phyloP scores from a whole-genome alignment of 2,329 filamentous ascomycete genomes.

The Stagonosporopsis vannaccii region DNA sequence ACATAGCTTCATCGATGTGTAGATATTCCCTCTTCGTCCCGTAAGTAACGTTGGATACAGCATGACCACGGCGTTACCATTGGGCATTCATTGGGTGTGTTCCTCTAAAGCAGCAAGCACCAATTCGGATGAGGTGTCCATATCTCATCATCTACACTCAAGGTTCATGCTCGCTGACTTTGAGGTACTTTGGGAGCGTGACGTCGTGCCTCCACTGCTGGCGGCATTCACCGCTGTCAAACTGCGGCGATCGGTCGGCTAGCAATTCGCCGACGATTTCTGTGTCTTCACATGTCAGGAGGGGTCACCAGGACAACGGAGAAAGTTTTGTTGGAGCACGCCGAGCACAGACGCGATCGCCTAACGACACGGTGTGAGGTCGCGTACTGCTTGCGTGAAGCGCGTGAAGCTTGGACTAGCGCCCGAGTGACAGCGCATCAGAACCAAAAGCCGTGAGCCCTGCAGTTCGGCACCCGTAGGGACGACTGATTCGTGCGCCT shows the following conservation, averaged over 20 bases:
- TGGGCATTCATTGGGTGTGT: slow-evolving; percentile 9
- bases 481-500: slow-evolving; percentile 14
- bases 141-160: slow-evolving; percentile 1
- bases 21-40: slow-evolving; percentile 11
- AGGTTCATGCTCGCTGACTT: slow-evolving; percentile 11
- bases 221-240: slow-evolving; percentile 16
- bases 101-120: slow-evolving; percentile 1
- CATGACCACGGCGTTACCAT: slow-evolving; percentile 13
- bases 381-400: slow-evolving; percentile 4
- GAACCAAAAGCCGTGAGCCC: slow-evolving; percentile 8
- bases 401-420: slow-evolving; percentile 9
- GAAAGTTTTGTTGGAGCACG: slow-evolving; percentile 7
- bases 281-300: slow-evolving; percentile 13
- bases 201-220: neutral
- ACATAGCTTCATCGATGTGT: neutral
- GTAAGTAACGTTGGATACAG: slow-evolving; percentile 12
- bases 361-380: slow-evolving; percentile 15
- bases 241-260: slow-evolving; percentile 7
- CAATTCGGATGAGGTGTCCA: neutral
- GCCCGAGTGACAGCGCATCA: slow-evolving; percentile 20
- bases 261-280: slow-evolving; percentile 14
- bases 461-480: slow-evolving; percentile 1
- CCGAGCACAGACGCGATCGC: slow-evolving; percentile 17
- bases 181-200: neutral
- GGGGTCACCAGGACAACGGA: slow-evolving; percentile 16